A percentile compares a stretch with the other conserved stretches of the same genome.
These are phyloP conservation scores for Fusarium burgessii DNA, from an alignment of 2,329 filamentous ascomycete species.

Conservation along the genomic window DNA sequence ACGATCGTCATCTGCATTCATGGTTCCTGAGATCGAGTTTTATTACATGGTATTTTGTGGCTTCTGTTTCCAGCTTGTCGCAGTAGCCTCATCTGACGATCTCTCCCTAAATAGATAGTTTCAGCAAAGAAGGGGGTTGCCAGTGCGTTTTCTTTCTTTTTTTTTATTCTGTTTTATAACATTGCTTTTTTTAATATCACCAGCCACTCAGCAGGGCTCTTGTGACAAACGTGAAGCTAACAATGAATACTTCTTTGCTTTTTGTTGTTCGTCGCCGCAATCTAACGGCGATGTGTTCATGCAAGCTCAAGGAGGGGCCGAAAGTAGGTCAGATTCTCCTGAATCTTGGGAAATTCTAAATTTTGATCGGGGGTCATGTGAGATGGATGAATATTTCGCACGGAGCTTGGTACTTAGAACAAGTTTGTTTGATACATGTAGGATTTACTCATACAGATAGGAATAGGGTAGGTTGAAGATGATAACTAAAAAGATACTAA, in stretches of 20 bases:
- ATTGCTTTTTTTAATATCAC: conserved; percentile 32
- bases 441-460: not conserved
- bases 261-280: conserved; percentile 4
- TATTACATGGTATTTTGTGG: not conserved
- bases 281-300: not conserved
- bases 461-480: not conserved
- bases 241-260: conserved; percentile 23
- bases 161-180: no score
- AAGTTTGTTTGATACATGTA: not conserved
- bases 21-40: not conserved
- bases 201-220: not conserved
- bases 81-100: conserved; percentile 17
- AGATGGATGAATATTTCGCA: not conserved
- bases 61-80: conserved; percentile 4
- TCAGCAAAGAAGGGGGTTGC: not conserved
- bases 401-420: not conserved
- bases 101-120: not conserved
- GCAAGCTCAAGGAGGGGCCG: not conserved
- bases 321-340: not conserved
- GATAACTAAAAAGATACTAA: no score
- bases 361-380: not conserved
- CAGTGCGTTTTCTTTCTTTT: not conserved
- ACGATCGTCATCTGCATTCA: not conserved
- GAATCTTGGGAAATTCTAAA: not conserved
- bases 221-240: not conserved